Evolutionary conservation across 805 yeast species (phyloP).

Genomic region (Metschnikowia kunwiensis): DNA sequence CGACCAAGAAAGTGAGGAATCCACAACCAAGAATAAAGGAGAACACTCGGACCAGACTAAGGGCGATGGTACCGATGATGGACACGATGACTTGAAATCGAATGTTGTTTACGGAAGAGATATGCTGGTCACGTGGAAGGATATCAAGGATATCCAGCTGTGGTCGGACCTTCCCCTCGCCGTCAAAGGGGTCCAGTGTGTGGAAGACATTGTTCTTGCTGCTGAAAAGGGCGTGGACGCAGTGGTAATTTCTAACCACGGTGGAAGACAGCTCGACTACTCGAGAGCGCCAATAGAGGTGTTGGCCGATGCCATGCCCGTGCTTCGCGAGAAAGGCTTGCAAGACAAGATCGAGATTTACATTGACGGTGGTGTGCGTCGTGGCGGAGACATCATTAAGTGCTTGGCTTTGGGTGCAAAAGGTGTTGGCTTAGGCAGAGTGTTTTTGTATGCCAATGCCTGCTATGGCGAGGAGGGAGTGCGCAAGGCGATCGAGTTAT

Average conservation of each 20-base stretch:
- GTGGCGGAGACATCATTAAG: constrained; percentile 65
- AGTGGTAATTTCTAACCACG: constrained; percentile 80
- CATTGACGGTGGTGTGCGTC: constrained; percentile 66
- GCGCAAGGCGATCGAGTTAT: constrained; percentile 52
- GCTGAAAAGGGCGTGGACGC: constrained; percentile 58
- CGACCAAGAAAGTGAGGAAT: background rate
- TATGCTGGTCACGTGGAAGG: constrained; percentile 35
- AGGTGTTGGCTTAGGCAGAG: constrained; percentile 69
- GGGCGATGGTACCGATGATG: constrained; percentile 6
- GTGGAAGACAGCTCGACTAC: constrained; percentile 85
- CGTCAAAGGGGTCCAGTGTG: constrained; percentile 65
- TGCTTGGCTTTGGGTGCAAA: constrained; percentile 69
- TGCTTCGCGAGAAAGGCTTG: constrained; percentile 43
- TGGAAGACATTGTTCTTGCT: constrained; percentile 62
- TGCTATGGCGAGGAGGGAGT: constrained; percentile 67
- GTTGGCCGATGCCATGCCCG: constrained; percentile 64
- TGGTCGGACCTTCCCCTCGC: constrained; percentile 44
- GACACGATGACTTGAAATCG: constrained; percentile 8
- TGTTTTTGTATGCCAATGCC: constrained; percentile 61
- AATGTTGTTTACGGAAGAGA: constrained; percentile 21
- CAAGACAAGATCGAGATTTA: constrained; percentile 51
- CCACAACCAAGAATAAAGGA: constrained; percentile 1
- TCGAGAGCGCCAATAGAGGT: constrained; percentile 76
- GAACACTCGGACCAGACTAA: background rate
- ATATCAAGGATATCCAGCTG: constrained; percentile 33